Conservation (phyloP, 2,329 filamentous ascomycete species). For the Diaporthe sp. region DNA sequence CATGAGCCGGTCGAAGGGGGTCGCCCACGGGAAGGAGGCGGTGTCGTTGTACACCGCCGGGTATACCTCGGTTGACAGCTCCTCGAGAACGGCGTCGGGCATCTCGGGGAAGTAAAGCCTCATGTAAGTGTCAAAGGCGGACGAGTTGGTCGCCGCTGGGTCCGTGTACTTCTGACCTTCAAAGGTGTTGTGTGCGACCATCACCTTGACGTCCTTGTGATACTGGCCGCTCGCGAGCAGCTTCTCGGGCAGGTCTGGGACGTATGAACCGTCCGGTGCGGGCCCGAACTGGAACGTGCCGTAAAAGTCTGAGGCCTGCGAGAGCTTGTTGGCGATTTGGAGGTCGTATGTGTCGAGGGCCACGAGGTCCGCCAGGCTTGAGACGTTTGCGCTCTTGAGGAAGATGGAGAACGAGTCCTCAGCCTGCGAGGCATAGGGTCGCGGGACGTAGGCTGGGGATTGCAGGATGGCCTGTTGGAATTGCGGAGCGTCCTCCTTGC, state of each 20-base stretch:
- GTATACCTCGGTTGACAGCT: constrained; percentile 17
- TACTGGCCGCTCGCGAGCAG: constrained; percentile 22
- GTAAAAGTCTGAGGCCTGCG: constrained; percentile 19
- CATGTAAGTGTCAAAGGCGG: constrained; percentile 34
- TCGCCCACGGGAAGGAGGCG: constrained; percentile 26
- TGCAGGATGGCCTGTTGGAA: constrained; percentile 36
- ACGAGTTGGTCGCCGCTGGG: constrained; percentile 24
- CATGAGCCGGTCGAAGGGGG: constrained; percentile 28
- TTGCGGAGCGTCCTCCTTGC: constrained; percentile 27
- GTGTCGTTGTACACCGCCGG: constrained; percentile 33
- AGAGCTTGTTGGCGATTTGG: constrained; percentile 37
- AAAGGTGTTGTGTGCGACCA: constrained; percentile 39
- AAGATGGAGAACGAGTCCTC: constrained; percentile 32
- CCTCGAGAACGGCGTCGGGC: background rate
- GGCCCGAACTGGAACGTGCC: constrained; percentile 34
- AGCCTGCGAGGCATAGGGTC: constrained; percentile 22
- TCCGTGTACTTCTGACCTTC: constrained; percentile 35
- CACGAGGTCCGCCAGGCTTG: constrained; percentile 16
- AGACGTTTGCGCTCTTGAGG: constrained; percentile 24
- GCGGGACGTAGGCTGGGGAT: constrained; percentile 35
- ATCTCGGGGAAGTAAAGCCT: constrained; percentile 31
- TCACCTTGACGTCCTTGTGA: constrained; percentile 34
- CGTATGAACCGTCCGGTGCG: constrained; percentile 18
- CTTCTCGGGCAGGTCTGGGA: constrained; percentile 34
- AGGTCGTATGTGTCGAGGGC: constrained; percentile 24